Conservation (phyloP, 192 early-diverging fungal genomes). For the Backusella macrospora region DNA sequence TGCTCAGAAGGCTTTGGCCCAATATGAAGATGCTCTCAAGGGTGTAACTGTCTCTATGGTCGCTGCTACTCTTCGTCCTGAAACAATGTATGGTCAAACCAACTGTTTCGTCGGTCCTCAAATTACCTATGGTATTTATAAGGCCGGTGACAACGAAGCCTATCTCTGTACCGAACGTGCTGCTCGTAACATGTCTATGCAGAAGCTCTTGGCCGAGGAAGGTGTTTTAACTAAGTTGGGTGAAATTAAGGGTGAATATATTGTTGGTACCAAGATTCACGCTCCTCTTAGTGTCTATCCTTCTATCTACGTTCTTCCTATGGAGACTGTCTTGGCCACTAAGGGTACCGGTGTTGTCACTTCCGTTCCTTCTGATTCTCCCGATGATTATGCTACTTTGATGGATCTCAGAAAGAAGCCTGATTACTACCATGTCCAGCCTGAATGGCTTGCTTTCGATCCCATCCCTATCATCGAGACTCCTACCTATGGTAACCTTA, state of each 20-base stretch:
- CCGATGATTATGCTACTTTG: constrained; percentile 93
- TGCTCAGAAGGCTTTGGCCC: constrained; percentile 46
- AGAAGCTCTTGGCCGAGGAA: constrained; percentile 74
- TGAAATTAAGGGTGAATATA: constrained; percentile 72
- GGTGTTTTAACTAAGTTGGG: constrained; percentile 74
- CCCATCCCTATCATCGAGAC: constrained; percentile 89
- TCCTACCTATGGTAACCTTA: constrained; percentile 82
- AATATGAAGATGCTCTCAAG: constrained; percentile 55
- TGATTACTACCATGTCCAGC: constrained; percentile 87
- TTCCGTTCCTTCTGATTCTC: constrained; percentile 98
- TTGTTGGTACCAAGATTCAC: constrained; percentile 89
- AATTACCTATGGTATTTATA: constrained; percentile 88
- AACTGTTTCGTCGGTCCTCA: constrained; percentile 97
- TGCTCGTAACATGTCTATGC: constrained; percentile 97
- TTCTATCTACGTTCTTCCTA: constrained; percentile 91
- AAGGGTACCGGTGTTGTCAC: constrained; percentile 99
- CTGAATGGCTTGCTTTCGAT: constrained; percentile 86
- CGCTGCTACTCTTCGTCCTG: constrained; percentile 94
- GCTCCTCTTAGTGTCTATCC: constrained; percentile 83
- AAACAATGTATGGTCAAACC: constrained; percentile 99
- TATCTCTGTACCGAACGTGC: constrained; percentile 91
- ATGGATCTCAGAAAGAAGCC: constrained; percentile 94
- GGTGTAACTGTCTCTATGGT: constrained; percentile 87
- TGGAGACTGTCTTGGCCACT: constrained; percentile 93
- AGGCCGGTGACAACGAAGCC: constrained; percentile 76